Evolutionary conservation across 352 stramenopile species (phyloP), one percentile per base, ranked within the genome.

Genomic region (Phytopythium cucurbitacearum): DNA sequence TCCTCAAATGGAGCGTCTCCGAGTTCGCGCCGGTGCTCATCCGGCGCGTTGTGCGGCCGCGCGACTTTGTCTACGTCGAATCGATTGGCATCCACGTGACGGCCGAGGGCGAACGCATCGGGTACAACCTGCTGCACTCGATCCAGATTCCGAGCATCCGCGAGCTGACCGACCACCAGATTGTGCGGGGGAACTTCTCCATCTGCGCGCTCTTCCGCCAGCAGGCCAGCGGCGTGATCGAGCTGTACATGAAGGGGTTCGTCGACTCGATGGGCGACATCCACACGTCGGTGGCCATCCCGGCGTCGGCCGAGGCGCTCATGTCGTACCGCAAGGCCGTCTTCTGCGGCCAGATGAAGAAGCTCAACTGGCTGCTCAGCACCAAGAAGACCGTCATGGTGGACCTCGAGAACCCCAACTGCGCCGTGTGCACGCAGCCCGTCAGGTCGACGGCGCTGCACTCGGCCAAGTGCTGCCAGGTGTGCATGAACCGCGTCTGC

Each of bases 21-120:
- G 56, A 70, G 37, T 66, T 63, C 16, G 59, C 48, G 1, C 62
- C 66, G 0, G 32, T 46, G 21, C 15, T 77, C 16, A 51, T 72
- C 2, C 46, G 60, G 33, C 59, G 48, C 7, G 47, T 86, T 35
- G 55, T 85, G 33, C 71, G 71, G 10, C 64, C 67, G 7, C 66
- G 71, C n/a, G 76, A 89, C 45, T 80, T 77, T 21, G 57, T 85
- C 35, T 89, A 68, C 40, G 60, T 86, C 55, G 73, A 89, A 37
- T 59, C 63, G 12, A 72, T 72, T 0, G 75, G 75, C 2, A 63
- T 83, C 16, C 42, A 71, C 15, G 33, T 60, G 1, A 64, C 78
- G 5, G 35, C 36, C 0, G 69, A 69, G 0, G 64, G 62, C 9
- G 69, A 86, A 28, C 47, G 59, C 44, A 63, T 86, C 35, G 75